Evolutionary conservation across 805 yeast genomes (phyloP), one percentile per base, ranked within the genome.

Genomic region (Starmerella riodocensis): DNA sequence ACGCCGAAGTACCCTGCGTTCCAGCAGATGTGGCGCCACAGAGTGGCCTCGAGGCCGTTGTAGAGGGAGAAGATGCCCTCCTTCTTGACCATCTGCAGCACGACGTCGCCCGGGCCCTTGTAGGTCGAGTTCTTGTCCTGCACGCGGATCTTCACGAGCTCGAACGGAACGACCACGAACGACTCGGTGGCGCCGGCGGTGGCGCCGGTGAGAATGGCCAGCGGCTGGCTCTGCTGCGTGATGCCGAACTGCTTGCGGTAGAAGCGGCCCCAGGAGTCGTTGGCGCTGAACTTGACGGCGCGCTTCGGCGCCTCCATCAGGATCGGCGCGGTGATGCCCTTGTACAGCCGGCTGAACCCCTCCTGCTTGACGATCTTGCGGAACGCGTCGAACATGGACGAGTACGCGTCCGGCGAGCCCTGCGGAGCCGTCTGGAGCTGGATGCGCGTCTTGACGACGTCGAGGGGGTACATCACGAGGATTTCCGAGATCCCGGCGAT

Each of bases 271-370:
- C 94, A 91, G 60, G 84, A 93, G 59, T 91, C 98, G 59, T 91
- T 91, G 46, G 96, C 94, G 37, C 97, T 96, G 59, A 91, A 91
- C 62, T 91, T 91, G 50, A 94, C 86, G 30, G 98, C 98, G 67
- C 99, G 76, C 69, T 91, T 91, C 49, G 98, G 98, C 12, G 97
- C 98, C 62, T 91, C 99, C 98, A 91, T 91, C 54, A 91, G 68
- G 51, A 91, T 83, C 25, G 99, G 99, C 19, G 98, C 94, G 23
- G 81, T 66, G 54, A 91, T 91, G 50, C 99, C 99, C 57, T 86
- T 76, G 64, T 91, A 91, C 42, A 88, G 70, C 47, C 91, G 70
- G 9, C 78, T 63, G 30, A 75, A 69, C 37, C 98, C 98, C 61
- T 91, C 98, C 51, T 73, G 76, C 53, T 72, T 74, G 52, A 91